Conservation (phyloP, 2,329 filamentous ascomycete genomes). For the Bretziella fagacearum region DNA sequence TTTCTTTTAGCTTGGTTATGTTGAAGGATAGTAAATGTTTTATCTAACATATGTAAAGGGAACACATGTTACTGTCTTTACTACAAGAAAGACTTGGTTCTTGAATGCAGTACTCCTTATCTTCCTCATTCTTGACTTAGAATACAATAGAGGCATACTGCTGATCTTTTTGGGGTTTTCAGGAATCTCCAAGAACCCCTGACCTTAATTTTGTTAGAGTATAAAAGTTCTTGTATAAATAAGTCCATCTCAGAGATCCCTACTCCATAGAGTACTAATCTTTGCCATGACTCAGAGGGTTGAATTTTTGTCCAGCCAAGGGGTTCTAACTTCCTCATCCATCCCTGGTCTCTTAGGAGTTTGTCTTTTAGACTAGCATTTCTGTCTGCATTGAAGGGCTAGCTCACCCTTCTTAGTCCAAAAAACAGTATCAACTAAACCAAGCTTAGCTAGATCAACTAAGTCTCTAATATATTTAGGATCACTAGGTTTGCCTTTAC, state of each 20-base stretch:
- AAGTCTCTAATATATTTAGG: too few relatives aligned
- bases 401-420: too few relatives aligned
- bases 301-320: background rate
- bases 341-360: too few relatives aligned
- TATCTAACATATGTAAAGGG: background rate
- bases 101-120: background rate
- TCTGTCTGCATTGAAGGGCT: too few relatives aligned
- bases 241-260: background rate
- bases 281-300: background rate
- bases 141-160: background rate
- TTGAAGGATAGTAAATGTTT: background rate
- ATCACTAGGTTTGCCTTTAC: too few relatives aligned
- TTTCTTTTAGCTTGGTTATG: background rate
- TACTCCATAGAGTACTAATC: background rate
- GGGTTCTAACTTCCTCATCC: too few relatives aligned
- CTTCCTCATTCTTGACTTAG: background rate
- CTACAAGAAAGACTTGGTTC: background rate
- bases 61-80: background rate
- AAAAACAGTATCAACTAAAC: too few relatives aligned
- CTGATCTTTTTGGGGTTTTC: background rate
- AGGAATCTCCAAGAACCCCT: background rate
- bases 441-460: too few relatives aligned
- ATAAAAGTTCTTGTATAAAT: background rate
- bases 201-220: background rate
- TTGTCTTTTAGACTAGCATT: too few relatives aligned